These are phyloP conservation scores for Fermentozyma sake DNA, from an alignment of 1,139 yeast genomes.

Conservation along the genomic window DNA sequence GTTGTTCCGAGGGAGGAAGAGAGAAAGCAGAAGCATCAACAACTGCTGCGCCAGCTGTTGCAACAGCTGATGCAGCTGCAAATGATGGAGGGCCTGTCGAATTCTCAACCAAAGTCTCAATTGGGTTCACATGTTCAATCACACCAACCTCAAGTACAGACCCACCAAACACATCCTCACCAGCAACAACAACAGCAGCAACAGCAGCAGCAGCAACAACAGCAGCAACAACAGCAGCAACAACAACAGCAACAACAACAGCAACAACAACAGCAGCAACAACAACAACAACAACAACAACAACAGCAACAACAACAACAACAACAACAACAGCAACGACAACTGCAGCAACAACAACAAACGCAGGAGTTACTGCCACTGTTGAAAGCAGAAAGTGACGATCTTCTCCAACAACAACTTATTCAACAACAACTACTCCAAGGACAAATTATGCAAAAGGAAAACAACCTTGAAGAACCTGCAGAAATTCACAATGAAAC, in stretches of 20 bases:
- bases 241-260: constrained; percentile 3
- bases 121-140: no score
- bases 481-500: neutral
- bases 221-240: constrained; percentile 3
- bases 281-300: no score
- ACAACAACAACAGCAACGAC: no score
- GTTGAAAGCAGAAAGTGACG: constrained; percentile 10
- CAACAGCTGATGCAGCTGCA: no score
- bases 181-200: constrained; percentile 9
- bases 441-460: constrained; percentile 8
- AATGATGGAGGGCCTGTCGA: no score
- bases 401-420: constrained; percentile 12
- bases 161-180: constrained; percentile 5
- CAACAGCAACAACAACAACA: no score
- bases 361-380: no score
- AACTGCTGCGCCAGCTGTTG: constrained; percentile 8
- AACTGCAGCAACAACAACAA: no score
- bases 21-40: constrained; percentile 47
- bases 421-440: constrained; percentile 13
- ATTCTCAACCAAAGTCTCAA: no score
- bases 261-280: constrained; percentile 4
- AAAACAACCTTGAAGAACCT: neutral
- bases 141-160: constrained; percentile 3
- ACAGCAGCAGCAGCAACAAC: constrained; percentile 6
- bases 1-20: constrained; percentile 87